A percentile compares a stretch with the other conserved stretches of the same genome.
These are phyloP conservation scores for Withania somnifera DNA, from an alignment of 305 asterid species.

Conservation along the genomic window DNA sequence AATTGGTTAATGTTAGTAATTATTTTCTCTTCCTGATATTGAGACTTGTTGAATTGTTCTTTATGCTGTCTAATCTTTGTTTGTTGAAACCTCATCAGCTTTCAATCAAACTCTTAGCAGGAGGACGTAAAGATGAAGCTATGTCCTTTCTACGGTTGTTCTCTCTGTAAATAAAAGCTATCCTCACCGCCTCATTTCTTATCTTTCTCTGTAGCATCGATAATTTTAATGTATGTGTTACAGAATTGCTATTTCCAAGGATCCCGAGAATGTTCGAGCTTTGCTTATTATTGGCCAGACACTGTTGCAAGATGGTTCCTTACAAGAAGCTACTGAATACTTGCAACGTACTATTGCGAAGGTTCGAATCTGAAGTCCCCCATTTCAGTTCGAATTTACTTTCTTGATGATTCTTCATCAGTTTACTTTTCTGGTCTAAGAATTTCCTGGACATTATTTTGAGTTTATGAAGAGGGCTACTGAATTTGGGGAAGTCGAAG, in stretches of 20 bases:
- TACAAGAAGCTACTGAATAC: slow-evolving; percentile 48
- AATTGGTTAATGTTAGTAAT: slow-evolving; percentile 49
- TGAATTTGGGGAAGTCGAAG: neutral
- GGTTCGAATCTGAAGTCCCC: slow-evolving; percentile 25
- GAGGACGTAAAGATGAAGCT: slow-evolving; percentile 48
- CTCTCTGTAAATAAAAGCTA: neutral
- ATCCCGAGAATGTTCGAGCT: slow-evolving; percentile 62
- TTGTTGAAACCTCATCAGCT: slow-evolving; percentile 37
- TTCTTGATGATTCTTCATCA: neutral
- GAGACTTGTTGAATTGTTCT: neutral
- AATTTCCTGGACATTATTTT: neutral
- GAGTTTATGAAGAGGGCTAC: neutral
- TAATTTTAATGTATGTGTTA: slow-evolving; percentile 15
- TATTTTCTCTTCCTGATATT: neutral
- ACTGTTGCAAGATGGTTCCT: slow-evolving; percentile 33
- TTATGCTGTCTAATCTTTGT: slow-evolving; percentile 1
- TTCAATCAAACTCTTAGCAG: slow-evolving; percentile 42
- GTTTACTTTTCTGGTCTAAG: neutral
- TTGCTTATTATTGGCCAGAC: slow-evolving; percentile 68
- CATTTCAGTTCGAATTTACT: neutral
- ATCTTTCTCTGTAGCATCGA: neutral
- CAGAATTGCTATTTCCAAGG: slow-evolving; percentile 86
- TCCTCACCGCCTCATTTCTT: slow-evolving; percentile 4
- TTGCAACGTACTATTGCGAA: slow-evolving; percentile 52
- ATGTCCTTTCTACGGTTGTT: slow-evolving; percentile 50